Conservation (phyloP, 192 early-diverging fungal species). For the Backusella westeae region DNA sequence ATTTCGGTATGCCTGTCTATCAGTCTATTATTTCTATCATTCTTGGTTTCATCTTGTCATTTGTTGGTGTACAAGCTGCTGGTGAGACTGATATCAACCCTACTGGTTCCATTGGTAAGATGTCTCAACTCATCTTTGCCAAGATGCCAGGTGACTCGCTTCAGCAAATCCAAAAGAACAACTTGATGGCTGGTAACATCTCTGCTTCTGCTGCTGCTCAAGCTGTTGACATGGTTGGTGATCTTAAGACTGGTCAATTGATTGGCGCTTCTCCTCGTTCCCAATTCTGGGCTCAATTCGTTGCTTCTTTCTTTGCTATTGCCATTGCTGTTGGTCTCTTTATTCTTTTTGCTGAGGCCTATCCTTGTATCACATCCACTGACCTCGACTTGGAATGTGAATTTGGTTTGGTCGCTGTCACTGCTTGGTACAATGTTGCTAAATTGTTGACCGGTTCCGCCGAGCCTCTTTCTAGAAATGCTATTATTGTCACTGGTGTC, state of each 20-base stretch:
- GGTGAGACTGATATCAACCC: constrained; percentile 72
- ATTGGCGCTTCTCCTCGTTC: constrained; percentile 60
- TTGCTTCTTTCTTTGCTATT: constrained; percentile 61
- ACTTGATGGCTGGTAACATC: constrained; percentile 62
- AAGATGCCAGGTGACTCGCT: constrained; percentile 43
- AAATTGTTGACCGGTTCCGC: constrained; percentile 41
- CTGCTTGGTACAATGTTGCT: constrained; percentile 38
- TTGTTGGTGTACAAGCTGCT: constrained; percentile 61
- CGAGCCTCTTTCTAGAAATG: constrained; percentile 32
- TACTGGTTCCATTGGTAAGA: constrained; percentile 60
- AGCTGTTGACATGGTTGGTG: constrained; percentile 69
- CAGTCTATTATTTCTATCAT: constrained; percentile 62
- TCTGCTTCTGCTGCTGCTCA: constrained; percentile 55
- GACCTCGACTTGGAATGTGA: constrained; percentile 17
- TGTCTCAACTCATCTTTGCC: constrained; percentile 64
- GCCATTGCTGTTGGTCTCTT: constrained; percentile 55
- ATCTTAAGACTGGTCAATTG: constrained; percentile 68
- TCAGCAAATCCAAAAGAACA: constrained; percentile 45
- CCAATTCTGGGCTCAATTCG: constrained; percentile 63
- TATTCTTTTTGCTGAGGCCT: constrained; percentile 58
- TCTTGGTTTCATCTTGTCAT: constrained; percentile 61
- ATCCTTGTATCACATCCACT: constrained; percentile 55
- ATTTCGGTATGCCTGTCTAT: constrained; percentile 57
- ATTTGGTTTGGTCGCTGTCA: constrained; percentile 39
- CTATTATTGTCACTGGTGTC: constrained; percentile 46